A percentile compares a stretch with the other conserved stretches of the same genome.
These are phyloP conservation scores for Gamsiella multidivaricata DNA, from an alignment of 192 early-diverging fungal genomes.

Conservation along the genomic window DNA sequence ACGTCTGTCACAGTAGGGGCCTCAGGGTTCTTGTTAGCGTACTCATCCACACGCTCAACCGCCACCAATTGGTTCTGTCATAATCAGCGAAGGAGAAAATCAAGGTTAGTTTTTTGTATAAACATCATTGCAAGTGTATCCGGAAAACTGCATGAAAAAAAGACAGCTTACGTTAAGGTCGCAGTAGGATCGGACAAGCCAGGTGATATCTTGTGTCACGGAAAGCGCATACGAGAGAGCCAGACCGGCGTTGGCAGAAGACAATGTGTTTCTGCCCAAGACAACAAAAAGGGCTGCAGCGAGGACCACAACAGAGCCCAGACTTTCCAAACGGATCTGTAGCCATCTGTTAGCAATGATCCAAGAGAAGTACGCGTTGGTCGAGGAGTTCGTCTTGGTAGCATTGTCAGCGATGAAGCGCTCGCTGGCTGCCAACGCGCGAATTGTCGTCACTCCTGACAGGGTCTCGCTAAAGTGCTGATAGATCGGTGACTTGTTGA, in stretches of 20 bases:
- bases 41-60: conserved; percentile 87
- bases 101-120: neutral
- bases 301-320: conserved; percentile 85
- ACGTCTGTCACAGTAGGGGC: conserved; percentile 77
- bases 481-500: conserved; percentile 85
- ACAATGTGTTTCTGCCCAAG: conserved; percentile 64
- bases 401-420: conserved; percentile 70
- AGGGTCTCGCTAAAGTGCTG: conserved; percentile 77
- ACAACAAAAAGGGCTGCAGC: conserved; percentile 81
- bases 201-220: conserved; percentile 85
- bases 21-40: conserved; percentile 81
- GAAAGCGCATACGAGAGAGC: conserved; percentile 75
- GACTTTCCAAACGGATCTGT: conserved; percentile 80
- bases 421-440: conserved; percentile 75
- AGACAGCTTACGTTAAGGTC: conserved; percentile 71
- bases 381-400: conserved; percentile 66
- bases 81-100: neutral
- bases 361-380: conserved; percentile 82
- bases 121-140: neutral
- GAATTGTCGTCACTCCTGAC: conserved; percentile 80
- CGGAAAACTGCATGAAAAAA: neutral
- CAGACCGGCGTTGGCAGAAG: conserved; percentile 76
- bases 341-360: conserved; percentile 77
- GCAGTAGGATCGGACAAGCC: conserved; percentile 86
- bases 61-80: conserved; percentile 77